Conservation (phyloP, 164 flowering plant species). For the Santalum album region DNA sequence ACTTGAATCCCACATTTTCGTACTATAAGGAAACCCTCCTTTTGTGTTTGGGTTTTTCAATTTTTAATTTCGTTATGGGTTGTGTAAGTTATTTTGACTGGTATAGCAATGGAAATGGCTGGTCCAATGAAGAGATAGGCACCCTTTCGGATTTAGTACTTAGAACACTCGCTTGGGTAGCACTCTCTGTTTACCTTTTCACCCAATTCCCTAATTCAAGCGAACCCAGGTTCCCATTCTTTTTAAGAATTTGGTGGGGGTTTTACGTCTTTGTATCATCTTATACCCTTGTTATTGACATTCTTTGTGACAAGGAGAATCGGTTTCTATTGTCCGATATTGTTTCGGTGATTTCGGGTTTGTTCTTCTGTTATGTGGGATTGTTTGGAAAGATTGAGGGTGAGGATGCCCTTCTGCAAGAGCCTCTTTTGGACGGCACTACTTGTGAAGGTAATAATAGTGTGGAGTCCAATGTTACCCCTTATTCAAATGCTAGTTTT, state of each 20-base stretch:
- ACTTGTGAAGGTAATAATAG: constrained; percentile 7
- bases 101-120: constrained; percentile 48
- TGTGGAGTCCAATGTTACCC: constrained; percentile 28
- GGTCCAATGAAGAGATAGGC: constrained; percentile 40
- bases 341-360: constrained; percentile 34
- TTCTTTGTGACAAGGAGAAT: constrained; percentile 20
- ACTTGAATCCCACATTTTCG: constrained; percentile 8
- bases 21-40: constrained; percentile 26
- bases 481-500: constrained; percentile 37
- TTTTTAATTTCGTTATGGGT: constrained; percentile 33
- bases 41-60: constrained; percentile 33
- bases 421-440: constrained; percentile 53
- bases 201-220: constrained; percentile 15
- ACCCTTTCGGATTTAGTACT: constrained; percentile 39
- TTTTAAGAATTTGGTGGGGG: constrained; percentile 54
- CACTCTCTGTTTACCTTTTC: constrained; percentile 32
- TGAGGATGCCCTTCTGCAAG: constrained; percentile 24
- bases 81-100: constrained; percentile 39
- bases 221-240: constrained; percentile 29
- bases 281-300: constrained; percentile 37
- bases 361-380: constrained; percentile 45
- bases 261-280: constrained; percentile 33
- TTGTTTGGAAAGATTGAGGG: constrained; percentile 21
- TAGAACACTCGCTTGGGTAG: constrained; percentile 43
- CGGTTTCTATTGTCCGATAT: constrained; percentile 30